Conservation (phyloP, 345 rosid species). For the Melastoma malabathricum region DNA sequence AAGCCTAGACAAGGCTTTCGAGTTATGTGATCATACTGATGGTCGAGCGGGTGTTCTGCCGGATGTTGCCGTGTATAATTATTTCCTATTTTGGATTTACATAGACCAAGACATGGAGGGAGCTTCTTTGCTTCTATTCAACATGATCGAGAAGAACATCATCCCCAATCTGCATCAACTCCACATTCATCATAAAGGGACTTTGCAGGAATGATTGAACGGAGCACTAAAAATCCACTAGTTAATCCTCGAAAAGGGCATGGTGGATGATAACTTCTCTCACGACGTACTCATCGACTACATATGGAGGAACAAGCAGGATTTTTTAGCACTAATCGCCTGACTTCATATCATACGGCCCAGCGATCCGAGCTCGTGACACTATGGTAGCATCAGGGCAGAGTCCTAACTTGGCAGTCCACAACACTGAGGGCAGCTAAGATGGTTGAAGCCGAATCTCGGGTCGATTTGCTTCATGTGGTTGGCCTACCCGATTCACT, state of each 20-base stretch:
- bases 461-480: conserved; percentile 11
- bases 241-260: conserved; percentile 26
- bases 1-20: conserved; percentile 36
- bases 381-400: conserved; percentile 24
- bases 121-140: conserved; percentile 25
- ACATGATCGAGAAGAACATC: conserved; percentile 34
- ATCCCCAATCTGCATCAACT: conserved; percentile 33
- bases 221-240: conserved; percentile 40
- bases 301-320: conserved; percentile 22
- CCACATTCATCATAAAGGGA: conserved; percentile 33
- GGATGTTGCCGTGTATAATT: conserved; percentile 42
- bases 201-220: conserved; percentile 29
- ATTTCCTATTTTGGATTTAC: conserved; percentile 44
- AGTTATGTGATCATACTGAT: conserved; percentile 46
- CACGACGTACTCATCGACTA: conserved; percentile 45
- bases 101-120: conserved; percentile 40
- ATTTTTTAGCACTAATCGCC: too few relatives aligned
- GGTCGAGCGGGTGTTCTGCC: conserved; percentile 44
- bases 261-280: conserved; percentile 33
- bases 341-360: too few relatives aligned
- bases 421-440: conserved; percentile 35
- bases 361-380: conserved; percentile 32
- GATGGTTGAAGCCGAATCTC: conserved; percentile 15
- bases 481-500: conserved; percentile 20
- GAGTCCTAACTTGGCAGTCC: conserved; percentile 28